phyloP scores from a whole-genome alignment of 805 yeast genomes.

The Barnettozyma vustinii region DNA sequence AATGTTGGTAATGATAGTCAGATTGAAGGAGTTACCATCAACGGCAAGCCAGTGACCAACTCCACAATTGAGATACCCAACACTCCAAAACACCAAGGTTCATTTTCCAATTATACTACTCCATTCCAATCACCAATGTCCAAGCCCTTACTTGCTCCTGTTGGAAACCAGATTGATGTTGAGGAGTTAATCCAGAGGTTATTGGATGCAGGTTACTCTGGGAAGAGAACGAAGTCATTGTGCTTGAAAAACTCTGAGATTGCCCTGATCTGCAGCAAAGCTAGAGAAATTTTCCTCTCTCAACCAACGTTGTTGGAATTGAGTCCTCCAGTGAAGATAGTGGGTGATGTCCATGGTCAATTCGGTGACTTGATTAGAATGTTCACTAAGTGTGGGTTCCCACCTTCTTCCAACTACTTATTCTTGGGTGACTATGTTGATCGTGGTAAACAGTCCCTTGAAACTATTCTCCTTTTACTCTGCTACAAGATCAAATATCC shows the following conservation, averaged over 20 bases:
- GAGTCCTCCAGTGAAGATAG: slow-evolving; percentile 80
- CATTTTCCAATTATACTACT: slow-evolving; percentile 22
- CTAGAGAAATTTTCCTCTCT: slow-evolving; percentile 81
- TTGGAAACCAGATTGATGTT: slow-evolving; percentile 39
- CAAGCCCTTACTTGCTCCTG: slow-evolving; percentile 18
- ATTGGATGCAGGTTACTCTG: slow-evolving; percentile 93
- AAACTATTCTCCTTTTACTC: slow-evolving; percentile 86
- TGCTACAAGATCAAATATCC: slow-evolving; percentile 98
- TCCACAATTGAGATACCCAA: slow-evolving; percentile 22
- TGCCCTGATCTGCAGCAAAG: slow-evolving; percentile 76
- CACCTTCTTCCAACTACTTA: slow-evolving; percentile 95
- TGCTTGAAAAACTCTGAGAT: slow-evolving; percentile 90
- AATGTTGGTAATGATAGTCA: not conserved
- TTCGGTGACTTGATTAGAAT: slow-evolving; percentile 92
- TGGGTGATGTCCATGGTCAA: slow-evolving; percentile 99
- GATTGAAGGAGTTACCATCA: not conserved
- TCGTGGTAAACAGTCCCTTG: slow-evolving; percentile 96
- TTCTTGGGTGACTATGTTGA: slow-evolving; percentile 97
- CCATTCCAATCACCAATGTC: slow-evolving; percentile 23
- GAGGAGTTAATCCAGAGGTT: slow-evolving; percentile 89
- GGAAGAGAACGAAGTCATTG: slow-evolving; percentile 84
- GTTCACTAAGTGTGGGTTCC: slow-evolving; percentile 98
- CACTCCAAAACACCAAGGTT: slow-evolving; percentile 22
- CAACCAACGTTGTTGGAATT: slow-evolving; percentile 90
- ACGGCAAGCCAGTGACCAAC: not conserved